Conservation (phyloP, 352 stramenopile species). For the Phytophthora sp. region DNA sequence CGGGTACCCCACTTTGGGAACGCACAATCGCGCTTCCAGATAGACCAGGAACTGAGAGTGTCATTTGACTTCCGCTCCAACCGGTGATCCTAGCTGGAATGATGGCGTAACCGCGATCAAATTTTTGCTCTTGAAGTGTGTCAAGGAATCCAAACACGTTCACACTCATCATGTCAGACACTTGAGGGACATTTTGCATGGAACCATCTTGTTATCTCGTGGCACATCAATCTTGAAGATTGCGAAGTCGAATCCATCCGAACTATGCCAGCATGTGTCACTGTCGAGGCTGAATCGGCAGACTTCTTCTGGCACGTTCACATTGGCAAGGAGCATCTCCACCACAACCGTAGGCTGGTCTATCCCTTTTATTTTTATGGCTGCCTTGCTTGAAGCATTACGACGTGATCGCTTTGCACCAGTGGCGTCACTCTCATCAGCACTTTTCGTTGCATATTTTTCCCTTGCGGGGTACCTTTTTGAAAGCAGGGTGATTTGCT, state of each 20-base stretch:
- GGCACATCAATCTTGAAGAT: slow-evolving; percentile 41
- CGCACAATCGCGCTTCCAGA: slow-evolving; percentile 38
- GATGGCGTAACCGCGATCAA: slow-evolving; percentile 34
- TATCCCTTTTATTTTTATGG: slow-evolving; percentile 23
- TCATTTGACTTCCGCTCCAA: slow-evolving; percentile 30
- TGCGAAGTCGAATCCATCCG: slow-evolving; percentile 31
- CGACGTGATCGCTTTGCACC: slow-evolving; percentile 7
- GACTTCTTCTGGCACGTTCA: slow-evolving; percentile 22
- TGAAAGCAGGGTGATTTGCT: slow-evolving; percentile 30
- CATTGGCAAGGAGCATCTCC: slow-evolving; percentile 9
- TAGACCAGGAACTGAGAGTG: slow-evolving; percentile 28
- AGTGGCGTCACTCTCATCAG: not conserved
- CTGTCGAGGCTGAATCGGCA: slow-evolving; percentile 24
- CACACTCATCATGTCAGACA: slow-evolving; percentile 15
- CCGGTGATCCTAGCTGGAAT: slow-evolving; percentile 39
- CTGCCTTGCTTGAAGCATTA: not conserved
- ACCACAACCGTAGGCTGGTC: slow-evolving; percentile 15
- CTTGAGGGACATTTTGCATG: slow-evolving; percentile 16
- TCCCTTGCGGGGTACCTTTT: slow-evolving; percentile 20
- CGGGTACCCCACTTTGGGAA: slow-evolving; percentile 33
- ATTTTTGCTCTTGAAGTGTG: slow-evolving; percentile 8
- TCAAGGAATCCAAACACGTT: slow-evolving; percentile 37
- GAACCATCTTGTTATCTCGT: slow-evolving; percentile 20
- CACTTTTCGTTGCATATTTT: slow-evolving; percentile 22
- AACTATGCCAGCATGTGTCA: slow-evolving; percentile 40